Percentiles rank a stretch among this genome's conserved stretches.
These are phyloP conservation scores for Oenanthe javanica DNA, from an alignment of 140 eudicot genomes.

Conservation along the genomic window DNA sequence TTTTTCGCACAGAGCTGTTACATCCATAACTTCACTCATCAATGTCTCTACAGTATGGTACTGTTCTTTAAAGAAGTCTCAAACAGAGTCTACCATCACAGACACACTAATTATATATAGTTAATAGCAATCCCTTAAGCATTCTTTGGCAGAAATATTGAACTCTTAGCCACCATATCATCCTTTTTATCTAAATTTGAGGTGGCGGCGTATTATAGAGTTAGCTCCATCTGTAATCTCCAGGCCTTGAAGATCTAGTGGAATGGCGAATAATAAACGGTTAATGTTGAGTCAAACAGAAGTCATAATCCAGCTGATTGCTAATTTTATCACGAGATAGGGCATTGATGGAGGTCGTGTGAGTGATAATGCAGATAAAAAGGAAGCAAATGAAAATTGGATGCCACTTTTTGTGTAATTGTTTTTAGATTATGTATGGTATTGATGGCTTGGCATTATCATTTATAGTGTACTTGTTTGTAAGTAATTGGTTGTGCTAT, in stretches of 20 bases:
- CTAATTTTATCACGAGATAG: constrained; percentile 8
- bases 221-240: constrained; percentile 11
- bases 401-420: not conserved
- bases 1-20: constrained; percentile 20
- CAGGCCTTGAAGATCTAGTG: constrained; percentile 22
- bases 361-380: not conserved
- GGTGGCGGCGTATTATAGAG: constrained; percentile 21
- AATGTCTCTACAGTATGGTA: constrained; percentile 14
- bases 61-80: not conserved
- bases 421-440: not conserved
- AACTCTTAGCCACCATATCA: not conserved
- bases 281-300: constrained; percentile 21
- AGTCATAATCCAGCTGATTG: constrained; percentile 17
- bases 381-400: constrained; percentile 1
- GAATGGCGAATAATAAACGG: constrained; percentile 12
- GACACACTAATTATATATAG: constrained; percentile 8
- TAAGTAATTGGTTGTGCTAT: not conserved
- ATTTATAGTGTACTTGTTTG: not conserved
- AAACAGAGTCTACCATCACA: constrained; percentile 6
- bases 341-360: not conserved
- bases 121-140: constrained; percentile 20
- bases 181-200: constrained; percentile 4
- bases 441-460: not conserved
- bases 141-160: constrained; percentile 10
- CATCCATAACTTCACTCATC: constrained; percentile 20